These are phyloP conservation scores for Phytophthora idaei DNA, from an alignment of 352 stramenopile species.

Conservation along the genomic window DNA sequence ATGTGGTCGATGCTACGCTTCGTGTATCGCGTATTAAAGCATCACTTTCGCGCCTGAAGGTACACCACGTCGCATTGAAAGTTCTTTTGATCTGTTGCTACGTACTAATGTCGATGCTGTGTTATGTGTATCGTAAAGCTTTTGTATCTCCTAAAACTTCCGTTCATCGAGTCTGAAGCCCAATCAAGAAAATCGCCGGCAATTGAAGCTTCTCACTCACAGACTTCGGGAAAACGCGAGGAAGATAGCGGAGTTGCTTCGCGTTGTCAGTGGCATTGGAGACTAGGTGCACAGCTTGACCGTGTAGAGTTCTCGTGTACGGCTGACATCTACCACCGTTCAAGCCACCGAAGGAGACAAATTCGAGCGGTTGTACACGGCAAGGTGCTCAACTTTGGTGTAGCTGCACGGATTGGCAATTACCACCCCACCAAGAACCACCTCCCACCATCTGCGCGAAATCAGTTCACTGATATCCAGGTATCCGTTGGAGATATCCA, in stretches of 20 bases:
- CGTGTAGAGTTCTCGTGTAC: constrained; percentile 21
- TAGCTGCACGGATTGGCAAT: constrained; percentile 46
- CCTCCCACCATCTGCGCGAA: not conserved
- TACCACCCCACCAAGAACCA: constrained; percentile 41
- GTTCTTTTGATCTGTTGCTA: not conserved
- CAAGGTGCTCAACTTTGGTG: constrained; percentile 28
- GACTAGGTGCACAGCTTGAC: constrained; percentile 40
- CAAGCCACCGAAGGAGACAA: constrained; percentile 1
- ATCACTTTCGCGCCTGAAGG: constrained; percentile 43
- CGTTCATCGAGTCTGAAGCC: constrained; percentile 15
- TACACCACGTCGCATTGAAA: constrained; percentile 10
- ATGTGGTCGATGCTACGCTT: constrained; percentile 26
- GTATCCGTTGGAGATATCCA: constrained; percentile 39
- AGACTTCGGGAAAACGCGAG: constrained; percentile 1
- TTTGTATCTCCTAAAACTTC: constrained; percentile 49
- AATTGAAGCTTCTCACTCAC: constrained; percentile 3
- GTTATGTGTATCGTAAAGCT: constrained; percentile 33
- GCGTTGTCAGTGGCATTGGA: constrained; percentile 32
- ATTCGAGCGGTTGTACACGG: constrained; percentile 16
- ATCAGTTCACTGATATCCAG: constrained; percentile 49
- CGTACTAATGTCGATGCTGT: constrained; percentile 15
- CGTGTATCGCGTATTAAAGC: constrained; percentile 28
- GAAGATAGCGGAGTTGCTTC: not conserved
- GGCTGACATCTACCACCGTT: constrained; percentile 30
- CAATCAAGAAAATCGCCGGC: not conserved